Evolutionary conservation across 768 basidiomycete species (phyloP).

Genomic region (Naganishia friedmannii): DNA sequence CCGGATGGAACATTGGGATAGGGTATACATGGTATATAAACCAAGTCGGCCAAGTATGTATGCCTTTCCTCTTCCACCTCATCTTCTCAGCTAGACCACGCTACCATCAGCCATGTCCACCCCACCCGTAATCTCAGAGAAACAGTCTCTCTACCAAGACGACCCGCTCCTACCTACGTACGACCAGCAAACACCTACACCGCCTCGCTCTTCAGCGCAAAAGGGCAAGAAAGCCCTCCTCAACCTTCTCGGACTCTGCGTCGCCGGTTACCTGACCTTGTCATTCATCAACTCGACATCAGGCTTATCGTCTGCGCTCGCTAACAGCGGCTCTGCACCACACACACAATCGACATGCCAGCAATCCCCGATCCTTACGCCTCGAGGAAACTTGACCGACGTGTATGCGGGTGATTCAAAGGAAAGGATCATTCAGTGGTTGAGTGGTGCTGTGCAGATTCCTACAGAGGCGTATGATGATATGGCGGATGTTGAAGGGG

Average conservation of each 20-base stretch:
- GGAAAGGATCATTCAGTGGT: slow-evolving; percentile 37
- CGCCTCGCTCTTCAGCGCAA: not conserved
- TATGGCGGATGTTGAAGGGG: slow-evolving; percentile 44
- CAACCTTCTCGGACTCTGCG: slow-evolving; percentile 8
- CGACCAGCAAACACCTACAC: not conserved
- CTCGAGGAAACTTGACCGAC: slow-evolving; percentile 27
- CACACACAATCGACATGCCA: slow-evolving; percentile 20
- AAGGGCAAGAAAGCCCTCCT: slow-evolving; percentile 5
- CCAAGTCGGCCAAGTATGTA: not conserved
- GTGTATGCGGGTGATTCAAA: slow-evolving; percentile 24
- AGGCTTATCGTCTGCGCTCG: not conserved
- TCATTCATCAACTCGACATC: not conserved
- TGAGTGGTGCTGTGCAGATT: slow-evolving; percentile 42
- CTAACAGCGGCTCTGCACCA: not conserved
- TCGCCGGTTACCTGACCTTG: slow-evolving; percentile 11
- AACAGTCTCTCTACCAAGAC: not conserved
- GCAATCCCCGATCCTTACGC: slow-evolving; percentile 28
- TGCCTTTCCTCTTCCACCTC: not conserved
- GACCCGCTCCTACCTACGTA: slow-evolving; percentile 1
- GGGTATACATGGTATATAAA: not conserved
- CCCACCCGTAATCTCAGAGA: not conserved
- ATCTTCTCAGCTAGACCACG: not conserved
- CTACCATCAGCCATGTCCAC: not conserved
- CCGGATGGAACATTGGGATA: too few relatives aligned
- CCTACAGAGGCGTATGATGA: slow-evolving; percentile 47